Percentiles rank a stretch among this genome's conserved stretches.
Conservation (phyloP, 352 stramenopile species). For the Plasmopara viticola region DNA sequence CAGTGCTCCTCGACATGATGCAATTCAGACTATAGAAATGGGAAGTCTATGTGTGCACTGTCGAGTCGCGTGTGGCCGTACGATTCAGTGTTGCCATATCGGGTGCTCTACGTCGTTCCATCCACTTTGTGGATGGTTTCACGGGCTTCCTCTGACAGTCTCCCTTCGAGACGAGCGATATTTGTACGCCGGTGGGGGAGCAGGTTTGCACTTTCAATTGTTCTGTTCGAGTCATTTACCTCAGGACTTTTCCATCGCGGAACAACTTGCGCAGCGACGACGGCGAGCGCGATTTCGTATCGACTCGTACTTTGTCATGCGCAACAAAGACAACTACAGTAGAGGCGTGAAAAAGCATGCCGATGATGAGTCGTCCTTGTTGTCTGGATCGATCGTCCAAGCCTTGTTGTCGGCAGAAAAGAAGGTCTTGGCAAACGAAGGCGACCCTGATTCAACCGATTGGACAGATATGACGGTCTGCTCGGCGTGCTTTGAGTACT, state of each 20-base stretch:
- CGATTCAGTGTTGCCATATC: slow-evolving; percentile 52
- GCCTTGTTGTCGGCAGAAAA: slow-evolving; percentile 37
- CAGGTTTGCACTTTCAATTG: slow-evolving; percentile 65
- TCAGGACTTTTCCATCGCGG: slow-evolving; percentile 32
- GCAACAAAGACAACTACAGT: slow-evolving; percentile 43
- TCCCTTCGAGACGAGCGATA: slow-evolving; percentile 38
- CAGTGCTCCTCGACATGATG: slow-evolving; percentile 5
- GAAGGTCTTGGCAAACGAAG: slow-evolving; percentile 18
- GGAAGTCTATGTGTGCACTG: slow-evolving; percentile 62
- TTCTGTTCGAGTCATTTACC: slow-evolving; percentile 56
- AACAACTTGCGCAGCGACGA: slow-evolving; percentile 39
- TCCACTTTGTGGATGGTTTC: slow-evolving; percentile 82
- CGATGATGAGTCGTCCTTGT: slow-evolving; percentile 28
- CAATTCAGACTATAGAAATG: slow-evolving; percentile 20
- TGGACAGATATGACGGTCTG: slow-evolving; percentile 73
- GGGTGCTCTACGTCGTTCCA: slow-evolving; percentile 68
- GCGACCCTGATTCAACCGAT: slow-evolving; percentile 24
- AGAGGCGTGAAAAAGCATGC: slow-evolving; percentile 12
- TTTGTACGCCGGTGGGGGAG: slow-evolving; percentile 66
- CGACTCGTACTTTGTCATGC: slow-evolving; percentile 61
- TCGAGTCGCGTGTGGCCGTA: slow-evolving; percentile 67
- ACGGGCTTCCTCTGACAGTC: slow-evolving; percentile 70
- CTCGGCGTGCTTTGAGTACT: slow-evolving; percentile 71
- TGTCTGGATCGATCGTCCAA: slow-evolving; percentile 49
- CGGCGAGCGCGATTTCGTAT: slow-evolving; percentile 62